phyloP scores from a whole-genome alignment of 257 asterid genomes.

The Solanum peruvianum region DNA sequence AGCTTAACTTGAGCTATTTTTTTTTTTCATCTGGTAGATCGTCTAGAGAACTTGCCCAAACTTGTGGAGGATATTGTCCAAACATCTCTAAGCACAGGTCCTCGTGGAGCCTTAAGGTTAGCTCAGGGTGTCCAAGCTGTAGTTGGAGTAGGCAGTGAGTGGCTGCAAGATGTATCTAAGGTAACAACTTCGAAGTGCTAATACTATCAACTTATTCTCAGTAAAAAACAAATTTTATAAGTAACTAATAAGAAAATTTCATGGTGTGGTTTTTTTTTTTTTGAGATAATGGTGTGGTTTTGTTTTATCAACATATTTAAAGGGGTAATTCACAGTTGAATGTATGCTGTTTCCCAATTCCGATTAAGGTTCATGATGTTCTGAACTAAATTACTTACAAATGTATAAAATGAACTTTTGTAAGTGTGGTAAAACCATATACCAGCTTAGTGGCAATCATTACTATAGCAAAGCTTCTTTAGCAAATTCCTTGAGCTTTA shows the following conservation, averaged over 20 bases:
- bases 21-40: conserved; percentile 34
- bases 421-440: not conserved
- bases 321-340: not conserved
- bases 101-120: conserved; percentile 89
- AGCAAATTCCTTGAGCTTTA: not conserved
- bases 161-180: conserved; percentile 87
- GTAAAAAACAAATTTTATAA: not conserved
- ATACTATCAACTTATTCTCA: not conserved
- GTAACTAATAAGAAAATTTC: not conserved
- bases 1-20: not conserved
- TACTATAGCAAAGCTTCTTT: not conserved
- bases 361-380: not conserved
- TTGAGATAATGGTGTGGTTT: not conserved
- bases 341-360: not conserved
- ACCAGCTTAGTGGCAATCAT: not conserved
- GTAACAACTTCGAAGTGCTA: conserved; percentile 14
- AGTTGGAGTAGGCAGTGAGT: conserved; percentile 90
- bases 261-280: not conserved
- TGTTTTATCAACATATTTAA: not conserved
- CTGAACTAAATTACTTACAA: not conserved
- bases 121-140: conserved; percentile 99
- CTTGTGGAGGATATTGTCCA: conserved; percentile 87
- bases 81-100: conserved; percentile 90
- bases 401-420: not conserved
- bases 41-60: conserved; percentile 70